A percentile compares a stretch with the other conserved stretches of the same genome.
Conservation (phyloP, 352 stramenopile genomes). For the Thalassiosira livingstoniorum region DNA sequence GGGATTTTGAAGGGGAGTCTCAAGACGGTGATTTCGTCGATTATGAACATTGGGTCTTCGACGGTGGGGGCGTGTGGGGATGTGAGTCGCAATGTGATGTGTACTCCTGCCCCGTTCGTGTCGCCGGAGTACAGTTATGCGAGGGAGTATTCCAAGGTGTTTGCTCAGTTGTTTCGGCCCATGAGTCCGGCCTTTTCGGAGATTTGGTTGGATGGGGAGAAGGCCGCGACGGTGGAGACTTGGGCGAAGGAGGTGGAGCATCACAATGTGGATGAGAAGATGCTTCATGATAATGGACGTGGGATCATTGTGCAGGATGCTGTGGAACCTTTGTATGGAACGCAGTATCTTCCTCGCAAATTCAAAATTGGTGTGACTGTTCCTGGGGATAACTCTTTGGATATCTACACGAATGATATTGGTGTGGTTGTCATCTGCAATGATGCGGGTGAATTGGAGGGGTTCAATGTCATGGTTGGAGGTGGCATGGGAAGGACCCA, state of each 20-base stretch:
- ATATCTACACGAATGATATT: conserved; percentile 98
- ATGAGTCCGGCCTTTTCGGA: conserved; percentile 95
- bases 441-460: conserved; percentile 85
- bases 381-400: conserved; percentile 96
- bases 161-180: conserved; percentile 93
- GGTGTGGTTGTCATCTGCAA: conserved; percentile 92
- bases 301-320: conserved; percentile 86
- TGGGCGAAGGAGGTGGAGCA: conserved; percentile 85
- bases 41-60: conserved; percentile 90
- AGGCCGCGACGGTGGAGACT: conserved; percentile 93
- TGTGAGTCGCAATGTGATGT: conserved; percentile 97
- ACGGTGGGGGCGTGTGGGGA: conserved; percentile 97
- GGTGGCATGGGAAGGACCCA: conserved; percentile 97
- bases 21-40: conserved; percentile 92
- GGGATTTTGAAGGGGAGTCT: conserved; percentile 96
- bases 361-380: conserved; percentile 99
- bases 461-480: conserved; percentile 97
- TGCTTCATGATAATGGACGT: conserved; percentile 82
- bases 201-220: conserved; percentile 98
- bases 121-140: conserved; percentile 90
- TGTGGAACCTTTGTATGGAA: conserved; percentile 95
- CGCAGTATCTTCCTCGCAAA: conserved; percentile 97
- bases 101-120: conserved; percentile 88
- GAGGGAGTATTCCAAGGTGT: conserved; percentile 90
- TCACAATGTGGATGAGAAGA: conserved; percentile 79